These are phyloP conservation scores for Globisporangium paddicum DNA, from an alignment of 352 stramenopile genomes.

Conservation along the genomic window DNA sequence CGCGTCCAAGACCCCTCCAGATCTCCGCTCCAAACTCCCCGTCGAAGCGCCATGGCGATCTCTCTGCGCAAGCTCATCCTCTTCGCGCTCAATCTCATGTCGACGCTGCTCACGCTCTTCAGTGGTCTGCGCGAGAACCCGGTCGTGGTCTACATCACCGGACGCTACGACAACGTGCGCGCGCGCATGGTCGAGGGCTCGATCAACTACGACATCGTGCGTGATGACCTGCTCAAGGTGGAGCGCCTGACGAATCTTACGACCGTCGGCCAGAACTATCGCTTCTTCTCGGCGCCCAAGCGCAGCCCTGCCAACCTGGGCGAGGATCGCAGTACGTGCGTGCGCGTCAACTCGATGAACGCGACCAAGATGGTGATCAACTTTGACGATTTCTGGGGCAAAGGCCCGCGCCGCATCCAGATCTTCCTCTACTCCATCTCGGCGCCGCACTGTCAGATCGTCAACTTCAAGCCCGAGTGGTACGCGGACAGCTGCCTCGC, in stretches of 20 bases:
- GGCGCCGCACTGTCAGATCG: slow-evolving; percentile 29
- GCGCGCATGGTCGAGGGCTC: slow-evolving; percentile 14
- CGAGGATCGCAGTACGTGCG: slow-evolving; percentile 36
- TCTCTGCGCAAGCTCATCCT: slow-evolving; percentile 9
- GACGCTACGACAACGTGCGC: slow-evolving; percentile 21
- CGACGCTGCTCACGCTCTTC: slow-evolving; percentile 27
- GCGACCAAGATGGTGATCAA: slow-evolving; percentile 22
- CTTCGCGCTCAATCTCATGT: slow-evolving; percentile 15
- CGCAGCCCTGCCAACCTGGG: slow-evolving; percentile 26
- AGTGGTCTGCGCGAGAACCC: slow-evolving; percentile 32
- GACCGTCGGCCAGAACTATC: slow-evolving; percentile 15
- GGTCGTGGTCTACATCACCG: slow-evolving; percentile 17
- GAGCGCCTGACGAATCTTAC: slow-evolving; percentile 16
- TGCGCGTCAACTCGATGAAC: slow-evolving; percentile 42
- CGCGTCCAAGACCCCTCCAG: not conserved
- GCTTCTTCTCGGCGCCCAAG: slow-evolving; percentile 27
- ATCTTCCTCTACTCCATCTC: slow-evolving; percentile 45
- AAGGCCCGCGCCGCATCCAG: slow-evolving; percentile 25
- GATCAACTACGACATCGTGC: slow-evolving; percentile 29
- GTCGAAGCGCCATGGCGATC: not conserved
- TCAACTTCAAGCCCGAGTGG: slow-evolving; percentile 38
- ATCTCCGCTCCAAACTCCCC: not conserved
- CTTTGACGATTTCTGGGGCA: slow-evolving; percentile 46
- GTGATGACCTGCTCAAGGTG: slow-evolving; percentile 13
- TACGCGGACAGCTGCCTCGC: slow-evolving; percentile 29